Base-by-base conservation (phyloP, 441 rosid genomes). In the Pelargonium myrrhifolium region DNA sequence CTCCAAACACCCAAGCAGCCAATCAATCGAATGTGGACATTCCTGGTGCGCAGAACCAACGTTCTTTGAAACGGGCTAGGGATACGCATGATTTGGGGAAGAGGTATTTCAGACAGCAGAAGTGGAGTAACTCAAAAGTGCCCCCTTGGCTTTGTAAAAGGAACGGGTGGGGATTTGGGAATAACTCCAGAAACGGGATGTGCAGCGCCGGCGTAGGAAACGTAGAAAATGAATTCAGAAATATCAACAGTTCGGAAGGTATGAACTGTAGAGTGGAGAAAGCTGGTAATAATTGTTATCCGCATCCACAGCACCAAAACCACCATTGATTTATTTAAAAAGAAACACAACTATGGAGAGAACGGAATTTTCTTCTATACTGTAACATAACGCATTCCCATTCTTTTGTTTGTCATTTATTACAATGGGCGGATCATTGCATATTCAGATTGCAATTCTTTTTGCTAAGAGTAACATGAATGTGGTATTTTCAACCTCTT, bases 41-140 rank as follows among this genome's bases (percentile, higher is more conserved):
- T 65, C 68, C 79, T 49, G 75, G 74, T 65, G 65, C 73, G 20
- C 70, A 77, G 24, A 66, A 47, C 74, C 85, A 74, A 47, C 84
- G 68, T 15, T 14, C 73, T 42, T 71, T 67, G 37, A 90, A 83
- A 76, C 80, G 90, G 66, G 79, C 69, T 62, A 87, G 84, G 78
- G 86, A 71, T 55, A 78, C 90, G 1, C 73, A 74, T 53, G 96
- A 87, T 78, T 68, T 90, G 81, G 90, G 93, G 66, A 84, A 71
- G 74, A 86, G 86, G 76, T 88, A 86, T 85, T 93, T 86, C 65
- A 84, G 84, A 80, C 96, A 89, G 78, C 98, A 87, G 79, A 93
- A 90, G 78, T 82, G 85, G 82, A 55, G 10, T 26, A 55, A 55
- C 14, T 18, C 61, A 7, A 89, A 77, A 71, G 76, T 69, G 9